Evolutionary conservation across 2,329 filamentous ascomycete species (phyloP), one percentile per base, ranked within the genome.

Genomic region (Lasiodiplodia gonubiensis): DNA sequence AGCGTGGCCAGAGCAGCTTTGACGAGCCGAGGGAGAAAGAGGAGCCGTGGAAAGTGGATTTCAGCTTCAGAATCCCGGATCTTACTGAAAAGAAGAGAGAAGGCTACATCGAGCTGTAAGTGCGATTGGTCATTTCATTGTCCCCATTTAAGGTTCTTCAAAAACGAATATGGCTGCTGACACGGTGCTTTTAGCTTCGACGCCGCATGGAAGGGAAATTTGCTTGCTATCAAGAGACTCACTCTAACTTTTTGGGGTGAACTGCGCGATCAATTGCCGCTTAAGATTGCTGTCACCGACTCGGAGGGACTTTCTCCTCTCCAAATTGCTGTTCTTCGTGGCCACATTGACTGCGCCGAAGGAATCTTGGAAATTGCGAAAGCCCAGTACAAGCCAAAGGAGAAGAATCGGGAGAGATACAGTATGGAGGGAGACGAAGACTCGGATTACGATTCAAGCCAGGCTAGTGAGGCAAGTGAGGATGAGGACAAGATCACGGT

Each of bases 121-220:
- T 82, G 2, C 8, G 14, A 37, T 2, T 10, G 23, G 11, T 21
- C 30, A 23, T 4, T 46, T 16, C 18, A 14, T 18, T 18, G 18
- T 8, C 16, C 16, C 39, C 39, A n/a, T 18, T 18, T 8, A 3
- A 10, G 7, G 30, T 33, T 33, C 30, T 33, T 33, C 30, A 2
- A 18, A n/a, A 46, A 21, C 3, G n/a, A 46, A 18, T 16, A n/a
- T 21, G 21, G 7, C 3, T 2, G 21, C 42, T 46, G 18, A 46
- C 42, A 46, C 42, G 8, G 16, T 21, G 30, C 2, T 8, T 79
- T 2, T 39, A 88, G 86, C 8, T 91, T 92, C 75, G 88, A 94
- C 73, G 91, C 91, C 42, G 88, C 88, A 4, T 95, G 91, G 91
- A 72, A 72, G 4, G 90, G 89, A n/a, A 86, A 95, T 71, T 70